A percentile compares a stretch with the other conserved stretches of the same genome.
Conservation (phyloP, 169 alveolate species). For the Toxoplasma gondii region DNA sequence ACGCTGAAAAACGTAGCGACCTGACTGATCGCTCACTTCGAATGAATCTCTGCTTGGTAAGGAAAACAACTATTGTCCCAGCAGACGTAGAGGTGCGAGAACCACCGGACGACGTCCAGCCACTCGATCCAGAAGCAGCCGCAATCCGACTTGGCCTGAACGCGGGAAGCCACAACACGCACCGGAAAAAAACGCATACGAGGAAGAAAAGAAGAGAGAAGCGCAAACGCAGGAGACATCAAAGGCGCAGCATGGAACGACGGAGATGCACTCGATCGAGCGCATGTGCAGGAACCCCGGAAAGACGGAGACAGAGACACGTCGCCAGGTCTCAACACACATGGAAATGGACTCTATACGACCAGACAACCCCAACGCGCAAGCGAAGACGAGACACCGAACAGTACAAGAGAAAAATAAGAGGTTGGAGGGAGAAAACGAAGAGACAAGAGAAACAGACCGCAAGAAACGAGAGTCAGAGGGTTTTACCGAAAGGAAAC, state of each 20-base stretch:
- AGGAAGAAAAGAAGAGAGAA: no score
- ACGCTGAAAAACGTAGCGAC: no score
- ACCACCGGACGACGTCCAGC: conserved; percentile 86
- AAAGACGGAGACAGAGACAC: not conserved
- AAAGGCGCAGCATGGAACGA: no score
- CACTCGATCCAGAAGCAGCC: conserved; percentile 92
- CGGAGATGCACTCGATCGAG: no score
- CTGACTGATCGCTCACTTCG: conserved; percentile 34
- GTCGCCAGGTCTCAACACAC: not conserved
- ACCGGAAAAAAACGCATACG: no score
- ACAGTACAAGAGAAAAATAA: not conserved
- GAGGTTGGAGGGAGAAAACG: not conserved
- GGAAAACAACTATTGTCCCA: conserved; percentile 84
- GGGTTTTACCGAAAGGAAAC: not conserved
- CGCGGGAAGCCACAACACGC: not conserved
- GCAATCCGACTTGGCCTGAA: conserved; percentile 74
- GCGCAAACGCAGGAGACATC: no score
- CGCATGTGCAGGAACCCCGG: no score
- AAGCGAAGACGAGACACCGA: no score
- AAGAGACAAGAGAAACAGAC: not conserved
- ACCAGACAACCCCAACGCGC: not conserved
- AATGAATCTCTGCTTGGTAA: conserved; percentile 75
- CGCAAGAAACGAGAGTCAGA: not conserved
- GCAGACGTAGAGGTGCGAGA: conserved; percentile 87
- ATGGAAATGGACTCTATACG: not conserved